Percentiles rank a stretch among this genome's conserved stretches.
These are phyloP conservation scores for Besnoitia besnoiti DNA, from an alignment of 169 alveolate genomes.

Conservation along the genomic window DNA sequence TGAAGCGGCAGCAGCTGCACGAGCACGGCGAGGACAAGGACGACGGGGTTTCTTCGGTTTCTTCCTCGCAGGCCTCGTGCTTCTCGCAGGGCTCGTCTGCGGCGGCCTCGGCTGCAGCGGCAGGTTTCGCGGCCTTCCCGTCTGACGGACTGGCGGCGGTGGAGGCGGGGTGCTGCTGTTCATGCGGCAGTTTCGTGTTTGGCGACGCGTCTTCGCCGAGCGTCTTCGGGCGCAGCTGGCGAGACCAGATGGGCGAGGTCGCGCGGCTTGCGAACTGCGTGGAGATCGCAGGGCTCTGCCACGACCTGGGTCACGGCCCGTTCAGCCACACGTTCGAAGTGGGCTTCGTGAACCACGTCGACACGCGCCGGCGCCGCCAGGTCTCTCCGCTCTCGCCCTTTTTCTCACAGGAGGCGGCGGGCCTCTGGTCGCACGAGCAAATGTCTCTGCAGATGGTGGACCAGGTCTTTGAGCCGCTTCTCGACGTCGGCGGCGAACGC, in stretches of 20 bases:
- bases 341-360: constrained; percentile 59
- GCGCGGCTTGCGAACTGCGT: constrained; percentile 78
- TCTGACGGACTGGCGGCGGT: not conserved
- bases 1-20: not conserved
- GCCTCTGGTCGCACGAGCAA: constrained; percentile 78
- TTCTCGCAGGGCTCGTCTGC: not conserved
- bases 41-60: not conserved
- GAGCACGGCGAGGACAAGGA: not conserved
- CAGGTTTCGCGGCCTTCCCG: not conserved
- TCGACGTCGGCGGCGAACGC: constrained; percentile 61
- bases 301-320: constrained; percentile 95
- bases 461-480: constrained; percentile 66
- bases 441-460: constrained; percentile 79
- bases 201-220: not conserved
- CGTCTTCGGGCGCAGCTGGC: not conserved
- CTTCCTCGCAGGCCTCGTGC: not conserved
- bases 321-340: constrained; percentile 89
- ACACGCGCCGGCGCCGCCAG: constrained; percentile 38
- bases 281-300: constrained; percentile 90
- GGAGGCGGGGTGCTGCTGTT: constrained; percentile 8
- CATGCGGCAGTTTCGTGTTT: constrained; percentile 14
- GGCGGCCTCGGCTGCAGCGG: too few species aligned
- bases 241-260: constrained; percentile 69
- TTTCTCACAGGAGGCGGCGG: not conserved
- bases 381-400: too few species aligned